Conservation (phyloP, 2,329 filamentous ascomycete species). For the Mariannaea elegans region DNA sequence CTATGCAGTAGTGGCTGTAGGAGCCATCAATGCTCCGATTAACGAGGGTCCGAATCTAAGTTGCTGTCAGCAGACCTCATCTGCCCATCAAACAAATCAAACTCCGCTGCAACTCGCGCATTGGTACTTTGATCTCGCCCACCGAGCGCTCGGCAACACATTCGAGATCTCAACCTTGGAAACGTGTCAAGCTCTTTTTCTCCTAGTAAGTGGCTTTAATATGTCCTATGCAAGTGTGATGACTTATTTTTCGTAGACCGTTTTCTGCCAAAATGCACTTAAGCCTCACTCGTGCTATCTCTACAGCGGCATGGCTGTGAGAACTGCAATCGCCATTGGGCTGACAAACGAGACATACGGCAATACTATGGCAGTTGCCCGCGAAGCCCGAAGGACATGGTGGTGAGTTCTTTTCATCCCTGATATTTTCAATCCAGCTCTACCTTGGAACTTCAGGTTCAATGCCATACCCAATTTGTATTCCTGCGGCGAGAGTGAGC, state of each 20-base stretch:
- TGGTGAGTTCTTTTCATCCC: neutral
- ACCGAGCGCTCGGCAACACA: constrained; percentile 2
- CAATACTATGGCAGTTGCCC: neutral
- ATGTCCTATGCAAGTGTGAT: neutral
- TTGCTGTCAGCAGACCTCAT: neutral
- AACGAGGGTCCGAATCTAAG: neutral
- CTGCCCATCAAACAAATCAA: neutral
- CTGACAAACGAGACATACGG: constrained; percentile 2
- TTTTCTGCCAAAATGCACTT: constrained; percentile 5
- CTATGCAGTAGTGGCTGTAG: constrained; percentile 1
- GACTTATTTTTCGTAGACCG: neutral
- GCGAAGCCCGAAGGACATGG: constrained; percentile 5
- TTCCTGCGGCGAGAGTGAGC: no score
- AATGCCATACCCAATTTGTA: neutral
- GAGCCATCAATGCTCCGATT: constrained; percentile 3
- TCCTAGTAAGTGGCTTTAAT: neutral
- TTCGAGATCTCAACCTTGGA: constrained; percentile 4
- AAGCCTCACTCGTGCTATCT: constrained; percentile 8
- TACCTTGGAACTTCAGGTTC: neutral
- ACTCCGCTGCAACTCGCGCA: neutral
- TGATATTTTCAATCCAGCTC: no score
- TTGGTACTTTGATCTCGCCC: constrained; percentile 8
- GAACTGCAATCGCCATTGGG: constrained; percentile 7
- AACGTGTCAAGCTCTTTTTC: neutral
- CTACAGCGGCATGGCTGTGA: constrained; percentile 1